phyloP scores from a whole-genome alignment of 2,329 filamentous ascomycete species.

The Beauveria sp. region DNA sequence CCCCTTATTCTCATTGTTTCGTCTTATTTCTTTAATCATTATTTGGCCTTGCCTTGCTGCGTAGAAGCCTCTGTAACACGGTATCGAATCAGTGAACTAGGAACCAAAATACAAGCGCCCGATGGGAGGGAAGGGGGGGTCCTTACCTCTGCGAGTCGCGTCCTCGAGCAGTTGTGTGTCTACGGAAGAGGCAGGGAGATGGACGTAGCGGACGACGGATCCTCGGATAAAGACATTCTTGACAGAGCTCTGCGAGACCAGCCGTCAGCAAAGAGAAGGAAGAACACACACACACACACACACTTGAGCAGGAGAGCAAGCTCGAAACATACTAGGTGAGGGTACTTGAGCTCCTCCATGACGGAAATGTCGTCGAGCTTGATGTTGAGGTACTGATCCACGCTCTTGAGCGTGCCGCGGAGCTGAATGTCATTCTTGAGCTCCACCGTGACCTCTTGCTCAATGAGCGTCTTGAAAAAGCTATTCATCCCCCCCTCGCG shows the following conservation, averaged over 20 bases:
- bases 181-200: constrained; percentile 73
- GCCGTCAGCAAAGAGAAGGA: not conserved
- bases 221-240: constrained; percentile 96
- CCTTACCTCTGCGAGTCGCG: constrained; percentile 74
- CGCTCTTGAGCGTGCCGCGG: constrained; percentile 88
- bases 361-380: constrained; percentile 95
- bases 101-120: too few species aligned
- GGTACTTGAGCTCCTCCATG: constrained; percentile 88
- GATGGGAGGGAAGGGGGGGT: too few species aligned
- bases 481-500: constrained; percentile 33
- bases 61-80: constrained; percentile 44
- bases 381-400: constrained; percentile 98
- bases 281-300: too few species aligned
- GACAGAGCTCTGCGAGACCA: constrained; percentile 53
- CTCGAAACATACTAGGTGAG: constrained; percentile 62
- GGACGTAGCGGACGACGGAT: constrained; percentile 87
- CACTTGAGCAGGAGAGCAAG: too few species aligned
- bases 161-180: constrained; percentile 85
- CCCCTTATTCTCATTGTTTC: not conserved
- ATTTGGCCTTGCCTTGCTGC: constrained; percentile 49
- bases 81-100: not conserved
- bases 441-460: constrained; percentile 94
- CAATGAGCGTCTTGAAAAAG: constrained; percentile 98
- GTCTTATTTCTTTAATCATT: constrained; percentile 14
- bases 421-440: constrained; percentile 99